phyloP scores from a whole-genome alignment of 805 yeast genomes.

The Zygosaccharomyces pseudorouxii region DNA sequence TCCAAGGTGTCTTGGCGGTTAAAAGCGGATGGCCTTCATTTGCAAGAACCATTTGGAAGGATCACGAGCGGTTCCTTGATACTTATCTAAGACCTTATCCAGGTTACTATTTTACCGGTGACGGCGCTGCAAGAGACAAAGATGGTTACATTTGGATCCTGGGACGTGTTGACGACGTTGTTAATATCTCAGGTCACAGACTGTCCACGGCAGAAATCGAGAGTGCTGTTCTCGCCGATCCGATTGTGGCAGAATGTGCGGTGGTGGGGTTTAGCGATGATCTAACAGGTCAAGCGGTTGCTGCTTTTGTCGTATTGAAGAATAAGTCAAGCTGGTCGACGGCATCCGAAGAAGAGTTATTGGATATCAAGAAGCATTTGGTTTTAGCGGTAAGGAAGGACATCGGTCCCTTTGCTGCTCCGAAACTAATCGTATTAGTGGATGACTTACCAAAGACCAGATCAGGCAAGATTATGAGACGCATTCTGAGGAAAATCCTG shows the following conservation, averaged over 20 bases:
- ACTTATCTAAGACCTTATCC: constrained; percentile 81
- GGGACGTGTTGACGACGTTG: constrained; percentile 87
- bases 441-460: constrained; percentile 81
- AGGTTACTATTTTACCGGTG: constrained; percentile 81
- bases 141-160: constrained; percentile 84
- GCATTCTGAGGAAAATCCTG: constrained; percentile 71
- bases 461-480: constrained; percentile 84
- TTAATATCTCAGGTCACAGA: constrained; percentile 81
- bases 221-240: constrained; percentile 72
- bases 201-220: constrained; percentile 87
- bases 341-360: constrained; percentile 42
- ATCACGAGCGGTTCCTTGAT: constrained; percentile 69
- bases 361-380: constrained; percentile 56
- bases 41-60: constrained; percentile 77
- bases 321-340: constrained; percentile 37
- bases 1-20: constrained; percentile 76
- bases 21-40: constrained; percentile 79
- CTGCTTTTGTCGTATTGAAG: constrained; percentile 74
- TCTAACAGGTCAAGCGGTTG: constrained; percentile 81
- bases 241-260: constrained; percentile 69
- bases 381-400: constrained; percentile 68
- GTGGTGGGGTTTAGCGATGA: constrained; percentile 82
- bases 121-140: constrained; percentile 81
- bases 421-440: constrained; percentile 66
- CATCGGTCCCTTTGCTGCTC: constrained; percentile 85